Evolutionary conservation across 768 basidiomycete species (phyloP).

Genomic region (Panaeolus cyanescens): DNA sequence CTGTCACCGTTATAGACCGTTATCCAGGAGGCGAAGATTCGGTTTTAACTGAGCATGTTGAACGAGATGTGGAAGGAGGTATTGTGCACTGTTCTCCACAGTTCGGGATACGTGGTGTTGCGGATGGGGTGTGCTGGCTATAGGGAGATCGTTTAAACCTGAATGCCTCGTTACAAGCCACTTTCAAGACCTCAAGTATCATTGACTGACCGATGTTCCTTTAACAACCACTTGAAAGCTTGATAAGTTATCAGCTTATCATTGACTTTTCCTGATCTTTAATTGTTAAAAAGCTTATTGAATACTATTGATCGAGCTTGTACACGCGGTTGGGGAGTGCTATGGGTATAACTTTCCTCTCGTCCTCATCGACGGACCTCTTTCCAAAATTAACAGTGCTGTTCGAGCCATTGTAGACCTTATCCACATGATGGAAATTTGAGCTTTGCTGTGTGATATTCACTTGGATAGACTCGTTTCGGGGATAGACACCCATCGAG

Average conservation of each 20-base stretch:
- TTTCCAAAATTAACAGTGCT: neutral
- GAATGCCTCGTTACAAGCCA: too few species aligned
- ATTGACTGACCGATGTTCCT: too few species aligned
- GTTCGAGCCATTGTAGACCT: neutral
- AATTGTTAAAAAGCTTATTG: too few species aligned
- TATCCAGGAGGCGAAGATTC: neutral
- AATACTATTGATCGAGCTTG: too few species aligned
- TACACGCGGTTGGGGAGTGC: neutral
- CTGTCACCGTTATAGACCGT: neutral
- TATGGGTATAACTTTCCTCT: neutral
- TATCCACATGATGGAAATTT: neutral
- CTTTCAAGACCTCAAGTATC: too few species aligned
- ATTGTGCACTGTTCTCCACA: constrained; percentile 3
- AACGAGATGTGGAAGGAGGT: constrained; percentile 3
- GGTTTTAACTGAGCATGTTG: neutral
- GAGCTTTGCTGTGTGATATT: neutral
- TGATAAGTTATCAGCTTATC: too few species aligned
- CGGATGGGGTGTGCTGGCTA: neutral
- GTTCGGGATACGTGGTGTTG: constrained; percentile 4
- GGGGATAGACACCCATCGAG: neutral
- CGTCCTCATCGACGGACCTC: neutral
- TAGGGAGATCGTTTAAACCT: too few species aligned
- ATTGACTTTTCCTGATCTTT: too few species aligned
- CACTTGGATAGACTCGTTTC: neutral
- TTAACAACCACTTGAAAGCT: too few species aligned